These are phyloP conservation scores for Cryptococcus sp. DNA, from an alignment of 1,284 basidiomycete genomes.

Conservation along the genomic window DNA sequence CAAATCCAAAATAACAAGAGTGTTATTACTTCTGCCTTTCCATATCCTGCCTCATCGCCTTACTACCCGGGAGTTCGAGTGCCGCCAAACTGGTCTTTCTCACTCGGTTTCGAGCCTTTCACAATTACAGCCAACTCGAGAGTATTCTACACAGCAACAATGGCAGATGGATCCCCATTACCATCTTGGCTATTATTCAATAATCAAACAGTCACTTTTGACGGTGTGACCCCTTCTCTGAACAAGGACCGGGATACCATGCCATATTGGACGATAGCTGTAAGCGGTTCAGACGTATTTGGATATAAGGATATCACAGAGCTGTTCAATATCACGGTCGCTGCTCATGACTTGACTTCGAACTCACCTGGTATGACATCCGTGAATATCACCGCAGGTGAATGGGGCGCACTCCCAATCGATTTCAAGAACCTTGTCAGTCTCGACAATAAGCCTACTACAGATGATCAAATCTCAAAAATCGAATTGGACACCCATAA, in stretches of 20 bases:
- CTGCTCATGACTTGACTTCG: slow-evolving; percentile 17
- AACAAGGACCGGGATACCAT: slow-evolving; percentile 3
- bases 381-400: slow-evolving; percentile 61
- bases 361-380: slow-evolving; percentile 19
- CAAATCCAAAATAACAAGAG: slow-evolving; percentile 15
- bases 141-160: slow-evolving; percentile 65
- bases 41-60: slow-evolving; percentile 59
- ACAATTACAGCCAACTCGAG: slow-evolving; percentile 56
- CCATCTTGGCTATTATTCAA: slow-evolving; percentile 75
- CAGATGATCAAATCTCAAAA: slow-evolving; percentile 11
- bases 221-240: slow-evolving; percentile 64
- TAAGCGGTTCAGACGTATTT: slow-evolving; percentile 60
- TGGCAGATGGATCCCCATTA: slow-evolving; percentile 62
- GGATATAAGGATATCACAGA: slow-evolving; percentile 51
- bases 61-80: slow-evolving; percentile 64
- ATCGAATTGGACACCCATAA: slow-evolving; percentile 50
- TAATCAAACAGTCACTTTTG: slow-evolving; percentile 63
- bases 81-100: slow-evolving; percentile 83
- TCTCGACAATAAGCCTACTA: slow-evolving; percentile 50
- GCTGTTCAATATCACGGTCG: slow-evolving; percentile 62
- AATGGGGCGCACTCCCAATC: slow-evolving; percentile 56
- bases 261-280: slow-evolving; percentile 46
- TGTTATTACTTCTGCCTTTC: slow-evolving; percentile 51
- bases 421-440: slow-evolving; percentile 58
- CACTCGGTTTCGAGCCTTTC: slow-evolving; percentile 70